Percentiles rank a stretch among this genome's conserved stretches.
Evolutionary conservation across 176 grass and related monocot species (phyloP).

Genomic region (Zea luxurians): DNA sequence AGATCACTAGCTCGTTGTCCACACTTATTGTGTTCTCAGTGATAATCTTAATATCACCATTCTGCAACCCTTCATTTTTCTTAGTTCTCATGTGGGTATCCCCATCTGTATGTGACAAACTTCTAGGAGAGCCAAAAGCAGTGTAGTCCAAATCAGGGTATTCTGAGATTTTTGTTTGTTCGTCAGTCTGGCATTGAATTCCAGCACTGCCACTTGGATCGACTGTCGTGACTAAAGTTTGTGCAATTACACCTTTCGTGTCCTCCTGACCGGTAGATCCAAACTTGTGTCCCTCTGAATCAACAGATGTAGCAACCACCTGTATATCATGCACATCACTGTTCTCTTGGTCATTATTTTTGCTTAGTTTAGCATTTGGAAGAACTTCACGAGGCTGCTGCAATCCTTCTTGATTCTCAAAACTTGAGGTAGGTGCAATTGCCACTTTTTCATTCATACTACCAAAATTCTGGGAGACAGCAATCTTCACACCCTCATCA

Average conservation of each 20-base stretch:
- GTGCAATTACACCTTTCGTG: slow-evolving; percentile 60
- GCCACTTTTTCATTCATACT: slow-evolving; percentile 23
- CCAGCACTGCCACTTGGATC: slow-evolving; percentile 50
- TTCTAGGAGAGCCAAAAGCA: slow-evolving; percentile 39
- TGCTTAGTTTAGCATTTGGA: slow-evolving; percentile 38
- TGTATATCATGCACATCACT: slow-evolving; percentile 70
- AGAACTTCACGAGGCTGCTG: slow-evolving; percentile 49
- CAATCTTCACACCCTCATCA: slow-evolving; percentile 57
- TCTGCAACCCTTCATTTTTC: slow-evolving; percentile 36
- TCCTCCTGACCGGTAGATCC: slow-evolving; percentile 55
- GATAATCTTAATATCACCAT: slow-evolving; percentile 57
- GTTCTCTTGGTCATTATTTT: slow-evolving; percentile 40
- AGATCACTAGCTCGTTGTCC: slow-evolving; percentile 58
- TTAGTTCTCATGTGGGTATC: slow-evolving; percentile 31
- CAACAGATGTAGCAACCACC: slow-evolving; percentile 54
- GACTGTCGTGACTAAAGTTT: slow-evolving; percentile 51
- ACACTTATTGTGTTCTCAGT: slow-evolving; percentile 54
- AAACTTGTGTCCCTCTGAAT: slow-evolving; percentile 45
- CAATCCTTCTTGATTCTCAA: slow-evolving; percentile 54
- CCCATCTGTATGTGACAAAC: slow-evolving; percentile 31
- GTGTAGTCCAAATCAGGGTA: slow-evolving; percentile 42
- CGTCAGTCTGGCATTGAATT: slow-evolving; percentile 35
- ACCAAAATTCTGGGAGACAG: slow-evolving; percentile 46
- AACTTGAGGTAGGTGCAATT: slow-evolving; percentile 33
- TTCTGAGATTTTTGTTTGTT: slow-evolving; percentile 36